Base-by-base conservation (phyloP, 441 rosid genomes). In the Erodium texanum region DNA sequence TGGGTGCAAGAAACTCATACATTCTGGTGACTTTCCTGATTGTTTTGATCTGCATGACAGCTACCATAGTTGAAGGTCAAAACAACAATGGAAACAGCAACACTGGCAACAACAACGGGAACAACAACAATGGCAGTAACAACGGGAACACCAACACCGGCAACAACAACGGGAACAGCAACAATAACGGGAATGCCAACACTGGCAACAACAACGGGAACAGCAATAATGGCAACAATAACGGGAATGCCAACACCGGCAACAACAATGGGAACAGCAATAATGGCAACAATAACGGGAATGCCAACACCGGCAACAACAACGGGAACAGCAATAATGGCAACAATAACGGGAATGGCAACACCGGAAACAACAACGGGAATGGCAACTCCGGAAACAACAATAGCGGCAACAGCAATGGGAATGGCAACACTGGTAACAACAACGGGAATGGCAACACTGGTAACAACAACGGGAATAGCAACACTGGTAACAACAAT, bases 1-100 rank as follows among this genome's bases (percentile, higher is more conserved):
- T 84, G 88, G 83, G 65, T 72, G 64, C 27, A 65, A 67, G 64
- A 67, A 76, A 73, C 80, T 73, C 83, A 48, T 79, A 70, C 66
- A 68, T 80, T 76, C 76, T 78, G 64, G 78, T 67, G 48, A 76
- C 76, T 38, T 19, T 84, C 72, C 74, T 80, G 32, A 72, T 82
- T 29, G 67, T 81, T 19, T 62, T 87, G 32, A 69, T 85, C 32
- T 78, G 79, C 69, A 78, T 76, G 15, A 85, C 77, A 18, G 80
- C 74, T 3, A 67, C 32, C 52, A 7, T 63, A 29, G 84, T 71
- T 41, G 78, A 63, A 54, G 79, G 61, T 9, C 52, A 63, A n/a
- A 52, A 16, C 22, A 52, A 16, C 22, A 52, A 52, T n/a, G 59
- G 59, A 5, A 52, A 52, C 22, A 9, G 9, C 22, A 52, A 52